Evolutionary conservation across 2,329 filamentous ascomycete genomes (phyloP).

Genomic region (Sporothrix variecibatus): DNA sequence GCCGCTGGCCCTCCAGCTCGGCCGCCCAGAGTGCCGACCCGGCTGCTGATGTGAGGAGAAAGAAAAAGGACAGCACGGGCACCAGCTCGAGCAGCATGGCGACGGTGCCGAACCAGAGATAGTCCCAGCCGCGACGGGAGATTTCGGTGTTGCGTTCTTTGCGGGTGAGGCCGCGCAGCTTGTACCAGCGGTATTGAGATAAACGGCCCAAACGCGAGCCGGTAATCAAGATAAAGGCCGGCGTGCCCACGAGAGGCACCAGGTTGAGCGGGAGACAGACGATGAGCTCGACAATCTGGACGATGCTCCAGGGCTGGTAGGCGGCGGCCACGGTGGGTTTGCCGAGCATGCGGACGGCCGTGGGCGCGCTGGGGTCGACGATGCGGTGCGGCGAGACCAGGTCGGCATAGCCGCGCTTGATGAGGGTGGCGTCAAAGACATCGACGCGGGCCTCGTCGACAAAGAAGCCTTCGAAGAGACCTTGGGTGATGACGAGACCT

Average conservation of each 20-base stretch:
- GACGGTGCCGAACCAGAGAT: conserved; percentile 89
- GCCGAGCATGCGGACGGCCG: conserved; percentile 77
- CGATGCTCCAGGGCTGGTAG: conserved; percentile 85
- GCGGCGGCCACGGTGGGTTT: conserved; percentile 75
- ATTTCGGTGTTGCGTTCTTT: conserved; percentile 73
- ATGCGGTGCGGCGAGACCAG: conserved; percentile 68
- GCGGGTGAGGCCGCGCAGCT: conserved; percentile 72
- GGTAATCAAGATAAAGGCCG: conserved; percentile 83
- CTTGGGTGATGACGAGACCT: conserved; percentile 69
- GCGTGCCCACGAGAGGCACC: conserved; percentile 78
- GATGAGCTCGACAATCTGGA: conserved; percentile 87
- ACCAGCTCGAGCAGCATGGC: conserved; percentile 77
- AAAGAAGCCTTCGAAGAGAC: conserved; percentile 77
- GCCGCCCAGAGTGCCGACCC: conserved; percentile 87
- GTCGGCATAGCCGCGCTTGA: conserved; percentile 70
- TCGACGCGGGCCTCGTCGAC: conserved; percentile 78
- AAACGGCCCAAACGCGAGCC: conserved; percentile 86
- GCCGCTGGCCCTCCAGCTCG: conserved; percentile 66
- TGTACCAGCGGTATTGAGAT: conserved; percentile 88
- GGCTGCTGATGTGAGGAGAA: conserved; percentile 81
- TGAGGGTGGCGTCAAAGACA: conserved; percentile 79
- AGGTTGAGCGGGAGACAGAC: conserved; percentile 81
- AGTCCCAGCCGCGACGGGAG: conserved; percentile 70
- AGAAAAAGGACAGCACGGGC: conserved; percentile 89
- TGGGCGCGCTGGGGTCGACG: conserved; percentile 66